phyloP scores from a whole-genome alignment of 352 stramenopile genomes.

The Nothophytophthora sp. region DNA sequence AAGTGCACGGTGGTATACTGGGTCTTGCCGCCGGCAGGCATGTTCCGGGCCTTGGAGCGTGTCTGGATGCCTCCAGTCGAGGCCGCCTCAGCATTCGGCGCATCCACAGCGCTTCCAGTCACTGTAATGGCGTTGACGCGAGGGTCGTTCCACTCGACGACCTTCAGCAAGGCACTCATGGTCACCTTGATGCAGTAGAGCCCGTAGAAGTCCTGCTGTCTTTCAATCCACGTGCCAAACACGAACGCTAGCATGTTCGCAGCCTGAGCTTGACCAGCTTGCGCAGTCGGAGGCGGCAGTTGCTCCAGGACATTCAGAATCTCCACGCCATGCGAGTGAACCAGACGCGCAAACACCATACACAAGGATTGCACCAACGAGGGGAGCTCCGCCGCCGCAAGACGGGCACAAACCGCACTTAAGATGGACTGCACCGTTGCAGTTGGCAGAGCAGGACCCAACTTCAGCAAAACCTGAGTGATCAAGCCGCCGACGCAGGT shows the following conservation, averaged over 20 bases:
- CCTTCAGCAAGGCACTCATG: slow-evolving; percentile 71
- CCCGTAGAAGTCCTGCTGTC: slow-evolving; percentile 83
- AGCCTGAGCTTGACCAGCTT: slow-evolving; percentile 14
- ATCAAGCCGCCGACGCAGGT: slow-evolving; percentile 78
- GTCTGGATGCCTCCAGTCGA: slow-evolving; percentile 42
- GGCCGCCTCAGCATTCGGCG: not conserved
- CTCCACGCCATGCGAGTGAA: slow-evolving; percentile 69
- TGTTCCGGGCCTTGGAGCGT: slow-evolving; percentile 53
- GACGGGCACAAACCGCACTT: slow-evolving; percentile 62
- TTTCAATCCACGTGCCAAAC: slow-evolving; percentile 81
- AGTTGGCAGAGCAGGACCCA: slow-evolving; percentile 54
- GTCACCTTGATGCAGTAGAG: slow-evolving; percentile 87
- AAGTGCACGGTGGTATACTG: slow-evolving; percentile 73
- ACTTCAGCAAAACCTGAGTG: slow-evolving; percentile 78
- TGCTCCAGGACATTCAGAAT: slow-evolving; percentile 76
- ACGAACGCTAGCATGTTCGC: slow-evolving; percentile 80
- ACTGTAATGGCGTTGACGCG: slow-evolving; percentile 70
- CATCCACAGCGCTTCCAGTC: slow-evolving; percentile 48
- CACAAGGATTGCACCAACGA: slow-evolving; percentile 82
- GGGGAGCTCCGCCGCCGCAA: slow-evolving; percentile 65
- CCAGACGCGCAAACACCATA: slow-evolving; percentile 80
- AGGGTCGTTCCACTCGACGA: slow-evolving; percentile 74
- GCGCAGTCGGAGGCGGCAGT: slow-evolving; percentile 42
- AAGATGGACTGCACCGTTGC: slow-evolving; percentile 78
- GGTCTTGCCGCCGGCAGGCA: slow-evolving; percentile 25